Evolutionary conservation across 306 rosid species (phyloP), one percentile per base, ranked within the genome.

Genomic region (Styphnolobium japonicum): DNA sequence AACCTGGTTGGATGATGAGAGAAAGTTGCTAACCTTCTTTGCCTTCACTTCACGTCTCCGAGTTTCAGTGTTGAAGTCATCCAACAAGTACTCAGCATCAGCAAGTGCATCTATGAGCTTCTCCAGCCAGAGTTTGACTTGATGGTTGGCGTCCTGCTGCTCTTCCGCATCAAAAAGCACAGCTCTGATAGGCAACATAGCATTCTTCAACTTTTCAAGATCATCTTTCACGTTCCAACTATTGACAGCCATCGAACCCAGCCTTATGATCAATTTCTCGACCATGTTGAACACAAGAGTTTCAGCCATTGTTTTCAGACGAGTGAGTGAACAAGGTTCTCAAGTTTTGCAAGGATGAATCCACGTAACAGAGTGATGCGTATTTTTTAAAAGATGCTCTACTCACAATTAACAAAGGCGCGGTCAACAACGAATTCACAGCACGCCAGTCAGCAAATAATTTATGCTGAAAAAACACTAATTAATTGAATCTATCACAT

Each of bases 281-380:
- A 39, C 14, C 6, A 40, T 39, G 40, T 56, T 40, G 5, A 73
- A 55, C 40, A 56, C 0, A 7, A 73, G 0, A 12, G 16, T 40
- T 37, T 73, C 78, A 36, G 55, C 67, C 78, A 73, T 73, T 56
- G n/a, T 56, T 37, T 67, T 0, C n/a, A n/a, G n/a, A n/a, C n/a
- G n/a, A n/a, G n/a, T n/a, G n/a, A n/a, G n/a, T n/a, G n/a, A n/a
- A n/a, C n/a, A n/a, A n/a, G n/a, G n/a, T n/a, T n/a, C n/a, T n/a
- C n/a, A n/a, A n/a, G n/a, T n/a, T n/a, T n/a, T n/a, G n/a, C n/a
- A n/a, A n/a, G n/a, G n/a, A n/a, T n/a, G n/a, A n/a, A n/a, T n/a
- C n/a, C n/a, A n/a, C n/a, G n/a, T n/a, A n/a, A n/a, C n/a, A n/a
- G n/a, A n/a, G n/a, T n/a, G n/a, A n/a, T n/a, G n/a, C n/a, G n/a